Evolutionary conservation across 805 yeast genomes (phyloP).

Genomic region (Monosporozyma aerobia): DNA sequence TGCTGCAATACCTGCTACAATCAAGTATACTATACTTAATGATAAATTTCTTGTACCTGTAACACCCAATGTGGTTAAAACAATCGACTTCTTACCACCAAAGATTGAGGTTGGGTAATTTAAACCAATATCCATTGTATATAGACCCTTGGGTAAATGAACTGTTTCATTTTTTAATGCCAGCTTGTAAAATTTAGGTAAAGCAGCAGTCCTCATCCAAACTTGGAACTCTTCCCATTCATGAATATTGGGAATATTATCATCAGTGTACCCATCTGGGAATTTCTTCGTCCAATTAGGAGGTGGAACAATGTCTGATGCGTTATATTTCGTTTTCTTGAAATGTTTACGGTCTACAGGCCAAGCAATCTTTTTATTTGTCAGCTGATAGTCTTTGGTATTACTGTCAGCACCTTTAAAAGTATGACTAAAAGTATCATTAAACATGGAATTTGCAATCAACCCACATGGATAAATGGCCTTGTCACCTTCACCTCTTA

Average conservation of each 20-base stretch:
- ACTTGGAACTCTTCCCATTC: slow-evolving; percentile 66
- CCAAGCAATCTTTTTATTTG: slow-evolving; percentile 61
- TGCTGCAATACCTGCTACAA: slow-evolving; percentile 71
- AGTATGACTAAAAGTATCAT: slow-evolving; percentile 60
- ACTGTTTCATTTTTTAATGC: slow-evolving; percentile 63
- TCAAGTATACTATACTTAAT: slow-evolving; percentile 74
- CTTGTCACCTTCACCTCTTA: slow-evolving; percentile 25
- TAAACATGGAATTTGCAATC: slow-evolving; percentile 71
- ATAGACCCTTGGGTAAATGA: slow-evolving; percentile 54
- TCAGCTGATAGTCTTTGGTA: slow-evolving; percentile 33
- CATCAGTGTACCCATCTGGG: slow-evolving; percentile 66
- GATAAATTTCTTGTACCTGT: slow-evolving; percentile 85
- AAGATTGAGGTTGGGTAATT: slow-evolving; percentile 75
- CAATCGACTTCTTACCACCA: slow-evolving; percentile 83
- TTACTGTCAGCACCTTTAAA: slow-evolving; percentile 27
- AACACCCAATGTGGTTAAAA: slow-evolving; percentile 70
- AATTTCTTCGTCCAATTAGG: slow-evolving; percentile 68
- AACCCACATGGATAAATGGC: slow-evolving; percentile 73
- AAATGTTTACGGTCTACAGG: slow-evolving; percentile 53
- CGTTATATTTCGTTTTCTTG: slow-evolving; percentile 52
- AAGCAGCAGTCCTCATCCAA: slow-evolving; percentile 91
- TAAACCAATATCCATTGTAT: slow-evolving; percentile 55
- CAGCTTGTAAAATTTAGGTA: slow-evolving; percentile 79
- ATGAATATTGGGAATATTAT: slow-evolving; percentile 60
- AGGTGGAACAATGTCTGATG: slow-evolving; percentile 64